phyloP scores from a whole-genome alignment of 306 rosid genomes.

The Dryas drummondii region DNA sequence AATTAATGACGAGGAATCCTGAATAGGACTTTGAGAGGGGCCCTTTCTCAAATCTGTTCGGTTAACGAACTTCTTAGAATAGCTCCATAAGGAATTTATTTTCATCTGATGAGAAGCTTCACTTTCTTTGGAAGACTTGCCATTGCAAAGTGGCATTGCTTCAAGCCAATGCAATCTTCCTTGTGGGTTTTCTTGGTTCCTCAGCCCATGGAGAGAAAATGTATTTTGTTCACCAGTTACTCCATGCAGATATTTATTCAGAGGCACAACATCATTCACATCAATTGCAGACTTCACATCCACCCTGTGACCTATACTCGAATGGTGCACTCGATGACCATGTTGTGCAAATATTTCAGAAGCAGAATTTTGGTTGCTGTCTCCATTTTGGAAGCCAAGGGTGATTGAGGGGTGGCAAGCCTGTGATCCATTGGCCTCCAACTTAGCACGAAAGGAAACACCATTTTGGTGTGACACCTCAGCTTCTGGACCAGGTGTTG shows the following conservation, averaged over 20 bases:
- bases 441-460: constrained; percentile 33
- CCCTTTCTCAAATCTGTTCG: constrained; percentile 43
- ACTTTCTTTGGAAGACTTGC: constrained; percentile 37
- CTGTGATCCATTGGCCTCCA: constrained; percentile 43
- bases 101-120: constrained; percentile 14
- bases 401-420: constrained; percentile 44
- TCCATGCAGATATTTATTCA: constrained; percentile 17
- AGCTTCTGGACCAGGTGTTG: constrained; percentile 35
- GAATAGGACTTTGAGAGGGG: constrained; percentile 28
- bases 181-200: constrained; percentile 39
- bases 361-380: constrained; percentile 29
- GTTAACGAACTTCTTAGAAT: constrained; percentile 23
- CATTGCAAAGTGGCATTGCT: constrained; percentile 34
- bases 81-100: constrained; percentile 19
- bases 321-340: constrained; percentile 29
- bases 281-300: constrained; percentile 40
- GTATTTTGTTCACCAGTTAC: constrained; percentile 21
- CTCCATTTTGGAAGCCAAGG: constrained; percentile 36
- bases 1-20: too few relatives aligned
- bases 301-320: constrained; percentile 33
- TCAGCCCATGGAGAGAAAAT: constrained; percentile 7
- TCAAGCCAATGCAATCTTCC: constrained; percentile 62
- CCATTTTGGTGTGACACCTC: constrained; percentile 45
- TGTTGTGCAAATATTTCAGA: constrained; percentile 36
- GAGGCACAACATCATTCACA: constrained; percentile 47